Conservation (phyloP, 2,329 filamentous ascomycete genomes). For the Alternaria ventricosa region DNA sequence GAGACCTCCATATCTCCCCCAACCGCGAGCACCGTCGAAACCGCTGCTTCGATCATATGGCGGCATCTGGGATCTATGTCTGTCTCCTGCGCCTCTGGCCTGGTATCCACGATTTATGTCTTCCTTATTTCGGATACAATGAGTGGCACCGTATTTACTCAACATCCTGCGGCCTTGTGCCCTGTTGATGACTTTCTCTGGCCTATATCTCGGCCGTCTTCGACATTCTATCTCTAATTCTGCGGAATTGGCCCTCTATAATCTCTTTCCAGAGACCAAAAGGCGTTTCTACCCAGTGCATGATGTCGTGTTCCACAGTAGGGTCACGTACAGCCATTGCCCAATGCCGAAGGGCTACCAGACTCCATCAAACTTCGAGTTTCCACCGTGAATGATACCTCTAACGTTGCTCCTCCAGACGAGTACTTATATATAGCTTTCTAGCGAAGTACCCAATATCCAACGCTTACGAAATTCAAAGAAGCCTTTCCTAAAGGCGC, state of each 20-base stretch:
- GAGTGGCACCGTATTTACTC: conserved; percentile 3
- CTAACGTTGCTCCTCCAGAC: not conserved
- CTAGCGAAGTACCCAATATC: not conserved
- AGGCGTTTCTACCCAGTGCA: conserved; percentile 33
- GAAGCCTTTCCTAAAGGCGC: not conserved
- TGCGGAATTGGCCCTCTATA: no score
- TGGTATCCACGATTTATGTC: not conserved
- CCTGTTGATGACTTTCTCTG: no score
- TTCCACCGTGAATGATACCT: not conserved
- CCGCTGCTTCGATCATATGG: not conserved
- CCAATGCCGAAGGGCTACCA: not conserved
- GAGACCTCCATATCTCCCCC: not conserved
- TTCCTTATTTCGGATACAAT: not conserved
- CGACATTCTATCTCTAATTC: no score
- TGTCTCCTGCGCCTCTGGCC: not conserved
- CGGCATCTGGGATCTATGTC: not conserved
- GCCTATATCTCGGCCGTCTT: no score
- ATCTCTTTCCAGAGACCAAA: no score
- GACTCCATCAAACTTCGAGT: no score
- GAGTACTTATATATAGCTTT: not conserved
- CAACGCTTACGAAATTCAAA: not conserved
- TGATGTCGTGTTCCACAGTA: conserved; percentile 30
- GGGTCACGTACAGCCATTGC: not conserved
- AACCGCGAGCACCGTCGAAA: not conserved
- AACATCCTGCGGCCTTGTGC: no score